Conservation (phyloP, 208 protist species). For the Leptomonas seymouri region DNA sequence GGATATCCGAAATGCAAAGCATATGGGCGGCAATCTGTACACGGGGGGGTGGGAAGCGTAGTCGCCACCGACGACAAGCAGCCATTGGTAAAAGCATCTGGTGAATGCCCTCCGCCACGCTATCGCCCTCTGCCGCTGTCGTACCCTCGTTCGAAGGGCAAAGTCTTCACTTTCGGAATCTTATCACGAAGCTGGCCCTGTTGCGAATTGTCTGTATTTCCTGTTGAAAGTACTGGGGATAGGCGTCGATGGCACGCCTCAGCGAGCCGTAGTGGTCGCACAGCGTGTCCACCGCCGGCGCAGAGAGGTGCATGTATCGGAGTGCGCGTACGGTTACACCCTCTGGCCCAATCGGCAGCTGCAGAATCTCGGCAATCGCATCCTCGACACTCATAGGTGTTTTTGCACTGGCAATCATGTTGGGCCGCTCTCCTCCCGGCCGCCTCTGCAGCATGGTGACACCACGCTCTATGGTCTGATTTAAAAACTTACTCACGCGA, state of each 20-base stretch:
- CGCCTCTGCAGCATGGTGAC: slow-evolving; percentile 50
- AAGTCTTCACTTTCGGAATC: background rate
- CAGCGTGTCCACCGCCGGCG: slow-evolving; percentile 39
- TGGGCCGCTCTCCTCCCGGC: background rate
- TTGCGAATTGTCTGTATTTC: background rate
- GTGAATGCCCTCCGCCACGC: too few species aligned
- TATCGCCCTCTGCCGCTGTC: too few species aligned
- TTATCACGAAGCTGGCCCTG: background rate
- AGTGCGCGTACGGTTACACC: slow-evolving; percentile 64
- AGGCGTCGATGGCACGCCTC: slow-evolving; percentile 40
- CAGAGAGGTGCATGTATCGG: slow-evolving; percentile 44
- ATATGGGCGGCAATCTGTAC: too few species aligned
- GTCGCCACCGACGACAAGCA: too few species aligned
- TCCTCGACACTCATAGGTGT: slow-evolving; percentile 64
- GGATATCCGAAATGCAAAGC: too few species aligned
- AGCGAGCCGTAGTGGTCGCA: slow-evolving; percentile 65
- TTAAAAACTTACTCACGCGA: slow-evolving; percentile 36
- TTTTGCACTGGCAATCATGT: background rate
- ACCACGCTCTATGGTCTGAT: slow-evolving; percentile 41
- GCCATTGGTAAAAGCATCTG: too few species aligned
- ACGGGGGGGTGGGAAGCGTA: too few species aligned
- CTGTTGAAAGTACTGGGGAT: slow-evolving; percentile 75
- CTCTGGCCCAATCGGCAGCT: slow-evolving; percentile 46
- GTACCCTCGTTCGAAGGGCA: too few species aligned
- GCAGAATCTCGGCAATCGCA: slow-evolving; percentile 66